phyloP scores from a whole-genome alignment of 352 stramenopile species.

The Globisporangium splendens region DNA sequence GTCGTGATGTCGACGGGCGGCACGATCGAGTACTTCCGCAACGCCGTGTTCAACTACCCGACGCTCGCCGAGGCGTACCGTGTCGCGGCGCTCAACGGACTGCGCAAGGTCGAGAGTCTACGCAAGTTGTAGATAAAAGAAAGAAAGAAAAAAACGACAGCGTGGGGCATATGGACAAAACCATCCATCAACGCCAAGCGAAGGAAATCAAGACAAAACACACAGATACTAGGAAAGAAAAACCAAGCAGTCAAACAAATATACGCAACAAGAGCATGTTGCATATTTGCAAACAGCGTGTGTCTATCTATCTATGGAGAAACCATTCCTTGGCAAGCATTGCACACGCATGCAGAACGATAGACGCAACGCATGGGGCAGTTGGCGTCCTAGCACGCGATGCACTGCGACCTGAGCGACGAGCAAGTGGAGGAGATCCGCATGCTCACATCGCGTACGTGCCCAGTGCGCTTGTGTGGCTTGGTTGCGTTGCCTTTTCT shows the following conservation, averaged over 20 bases:
- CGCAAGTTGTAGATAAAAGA: slow-evolving; percentile 20
- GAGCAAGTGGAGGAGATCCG: slow-evolving; percentile 57
- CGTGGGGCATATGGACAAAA: too few species aligned
- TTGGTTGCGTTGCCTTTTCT: too few species aligned
- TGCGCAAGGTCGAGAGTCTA: slow-evolving; percentile 67
- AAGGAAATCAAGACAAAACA: not conserved
- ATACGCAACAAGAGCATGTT: slow-evolving; percentile 1
- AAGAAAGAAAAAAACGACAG: slow-evolving; percentile 1
- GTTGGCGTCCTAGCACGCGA: slow-evolving; percentile 10
- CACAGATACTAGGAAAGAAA: not conserved
- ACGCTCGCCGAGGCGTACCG: slow-evolving; percentile 87
- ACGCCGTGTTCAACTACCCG: slow-evolving; percentile 91
- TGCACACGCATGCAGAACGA: not conserved
- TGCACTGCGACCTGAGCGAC: slow-evolving; percentile 41
- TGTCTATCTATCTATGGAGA: too few species aligned
- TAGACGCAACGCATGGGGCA: slow-evolving; percentile 18
- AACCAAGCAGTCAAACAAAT: not conserved
- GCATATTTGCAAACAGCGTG: not conserved
- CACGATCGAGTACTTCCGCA: slow-evolving; percentile 88
- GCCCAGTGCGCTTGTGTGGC: not conserved
- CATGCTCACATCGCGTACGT: slow-evolving; percentile 56
- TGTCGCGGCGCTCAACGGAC: slow-evolving; percentile 71
- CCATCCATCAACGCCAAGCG: not conserved
- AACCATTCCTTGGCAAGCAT: too few species aligned
- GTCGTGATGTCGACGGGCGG: slow-evolving; percentile 83